phyloP scores from a whole-genome alignment of 768 basidiomycete genomes.

The Podaxis sp. region DNA sequence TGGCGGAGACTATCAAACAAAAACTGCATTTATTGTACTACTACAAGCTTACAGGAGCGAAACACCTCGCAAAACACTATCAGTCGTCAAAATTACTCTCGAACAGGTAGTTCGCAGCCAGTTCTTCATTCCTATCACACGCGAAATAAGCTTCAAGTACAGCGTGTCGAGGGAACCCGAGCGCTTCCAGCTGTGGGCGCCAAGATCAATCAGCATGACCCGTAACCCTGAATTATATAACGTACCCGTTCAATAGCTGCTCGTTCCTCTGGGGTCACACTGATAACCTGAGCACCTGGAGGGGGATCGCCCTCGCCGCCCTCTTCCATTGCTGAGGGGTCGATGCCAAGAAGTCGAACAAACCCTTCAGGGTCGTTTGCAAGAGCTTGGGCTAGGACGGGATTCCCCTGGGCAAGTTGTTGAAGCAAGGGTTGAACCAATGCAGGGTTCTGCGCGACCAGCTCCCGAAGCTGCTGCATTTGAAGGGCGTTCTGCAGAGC shows the following conservation, averaged over 20 bases:
- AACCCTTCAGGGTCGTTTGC: slow-evolving; percentile 73
- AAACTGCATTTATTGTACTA: slow-evolving; percentile 6
- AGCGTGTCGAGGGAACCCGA: slow-evolving; percentile 82
- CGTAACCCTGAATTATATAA: slow-evolving; percentile 15
- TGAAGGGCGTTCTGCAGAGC: slow-evolving; percentile 63
- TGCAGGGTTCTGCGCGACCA: slow-evolving; percentile 82
- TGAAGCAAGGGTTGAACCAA: slow-evolving; percentile 80
- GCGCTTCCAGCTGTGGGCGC: slow-evolving; percentile 66
- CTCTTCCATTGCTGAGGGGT: slow-evolving; percentile 36
- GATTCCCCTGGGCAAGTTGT: slow-evolving; percentile 72
- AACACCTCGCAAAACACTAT: background rate
- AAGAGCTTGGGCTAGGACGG: slow-evolving; percentile 67
- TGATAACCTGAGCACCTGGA: slow-evolving; percentile 63
- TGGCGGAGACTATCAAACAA: background rate
- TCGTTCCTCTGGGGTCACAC: slow-evolving; percentile 83
- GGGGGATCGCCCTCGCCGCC: slow-evolving; percentile 42
- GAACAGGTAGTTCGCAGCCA: slow-evolving; percentile 93
- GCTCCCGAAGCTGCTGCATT: slow-evolving; percentile 69
- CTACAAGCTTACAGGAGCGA: background rate
- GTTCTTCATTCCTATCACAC: slow-evolving; percentile 96
- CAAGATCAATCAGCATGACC: slow-evolving; percentile 3
- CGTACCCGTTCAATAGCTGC: slow-evolving; percentile 88
- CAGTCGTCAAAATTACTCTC: slow-evolving; percentile 57
- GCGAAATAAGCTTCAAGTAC: slow-evolving; percentile 92
- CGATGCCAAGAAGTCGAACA: slow-evolving; percentile 56